Conservation (phyloP, 805 yeast genomes). For the Wickerhamiella brachini region DNA sequence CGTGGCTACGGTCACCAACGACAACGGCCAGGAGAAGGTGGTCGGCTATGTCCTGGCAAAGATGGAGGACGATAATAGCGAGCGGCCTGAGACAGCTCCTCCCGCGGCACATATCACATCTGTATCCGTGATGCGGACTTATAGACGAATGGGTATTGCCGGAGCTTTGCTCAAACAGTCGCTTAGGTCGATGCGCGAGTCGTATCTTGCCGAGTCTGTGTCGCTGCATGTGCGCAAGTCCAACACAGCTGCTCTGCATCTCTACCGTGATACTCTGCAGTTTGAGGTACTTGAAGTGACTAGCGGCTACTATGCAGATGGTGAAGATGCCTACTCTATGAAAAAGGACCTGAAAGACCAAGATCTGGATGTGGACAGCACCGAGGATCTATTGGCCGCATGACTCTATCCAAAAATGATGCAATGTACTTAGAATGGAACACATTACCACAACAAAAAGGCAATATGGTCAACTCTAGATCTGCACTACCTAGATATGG, state of each 20-base stretch:
- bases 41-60: conserved; percentile 96
- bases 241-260: conserved; percentile 84
- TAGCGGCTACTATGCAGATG: conserved; percentile 86
- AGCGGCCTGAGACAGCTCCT: conserved; percentile 16
- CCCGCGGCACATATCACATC: conserved; percentile 88
- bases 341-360: conserved; percentile 41
- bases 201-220: conserved; percentile 68
- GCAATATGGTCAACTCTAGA: too few species aligned
- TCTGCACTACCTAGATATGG: too few species aligned
- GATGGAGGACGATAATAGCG: conserved; percentile 70
- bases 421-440: too few species aligned
- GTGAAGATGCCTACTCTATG: conserved; percentile 97
- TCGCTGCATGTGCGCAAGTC: conserved; percentile 88
- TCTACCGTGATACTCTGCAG: conserved; percentile 70
- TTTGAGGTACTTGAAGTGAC: conserved; percentile 77
- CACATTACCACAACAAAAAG: too few species aligned
- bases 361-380: conserved; percentile 10
- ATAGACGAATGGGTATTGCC: conserved; percentile 90
- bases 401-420: too few species aligned
- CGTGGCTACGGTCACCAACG: conserved; percentile 65
- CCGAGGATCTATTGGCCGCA: not conserved
- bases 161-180: conserved; percentile 72
- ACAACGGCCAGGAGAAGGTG: conserved; percentile 61
- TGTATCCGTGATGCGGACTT: conserved; percentile 86
- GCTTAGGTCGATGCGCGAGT: conserved; percentile 65